Evolutionary conservation across 2,329 filamentous ascomycete genomes (phyloP).

Genomic region (Colletotrichum aenigma): DNA sequence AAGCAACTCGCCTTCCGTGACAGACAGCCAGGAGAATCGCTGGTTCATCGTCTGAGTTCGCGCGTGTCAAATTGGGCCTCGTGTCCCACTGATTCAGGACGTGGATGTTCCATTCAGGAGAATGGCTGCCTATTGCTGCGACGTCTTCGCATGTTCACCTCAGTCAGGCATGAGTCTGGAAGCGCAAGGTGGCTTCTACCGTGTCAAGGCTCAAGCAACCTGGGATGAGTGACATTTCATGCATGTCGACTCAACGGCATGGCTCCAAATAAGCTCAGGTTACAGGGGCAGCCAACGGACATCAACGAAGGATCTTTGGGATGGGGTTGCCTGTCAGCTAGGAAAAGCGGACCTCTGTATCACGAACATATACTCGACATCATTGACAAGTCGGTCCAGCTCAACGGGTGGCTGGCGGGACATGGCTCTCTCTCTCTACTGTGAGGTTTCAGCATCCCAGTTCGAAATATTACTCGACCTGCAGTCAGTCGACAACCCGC

Average conservation of each 20-base stretch:
- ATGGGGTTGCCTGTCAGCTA: not conserved
- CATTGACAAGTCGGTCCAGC: not conserved
- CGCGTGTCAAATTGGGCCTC: not conserved
- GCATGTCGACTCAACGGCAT: not conserved
- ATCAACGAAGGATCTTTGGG: not conserved
- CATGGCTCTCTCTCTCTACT: not conserved
- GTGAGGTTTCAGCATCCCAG: not conserved
- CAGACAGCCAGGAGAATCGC: not conserved
- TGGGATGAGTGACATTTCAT: not conserved
- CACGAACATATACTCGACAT: not conserved
- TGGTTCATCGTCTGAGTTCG: not conserved
- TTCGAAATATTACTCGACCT: not conserved
- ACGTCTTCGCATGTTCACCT: not conserved
- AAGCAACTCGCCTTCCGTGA: not conserved
- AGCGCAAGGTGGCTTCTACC: not conserved
- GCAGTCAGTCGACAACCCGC: not conserved
- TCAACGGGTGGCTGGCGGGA: not conserved
- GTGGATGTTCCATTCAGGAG: not conserved
- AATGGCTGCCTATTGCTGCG: not conserved
- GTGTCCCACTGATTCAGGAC: not conserved
- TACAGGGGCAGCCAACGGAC: not conserved
- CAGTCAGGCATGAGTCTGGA: not conserved
- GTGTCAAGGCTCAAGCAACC: not conserved
- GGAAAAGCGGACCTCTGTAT: not conserved
- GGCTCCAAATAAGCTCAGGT: not conserved